Evolutionary conservation across 495 filamentous ascomycete genomes (phyloP).

Genomic region (Apiosordaria backusii): DNA sequence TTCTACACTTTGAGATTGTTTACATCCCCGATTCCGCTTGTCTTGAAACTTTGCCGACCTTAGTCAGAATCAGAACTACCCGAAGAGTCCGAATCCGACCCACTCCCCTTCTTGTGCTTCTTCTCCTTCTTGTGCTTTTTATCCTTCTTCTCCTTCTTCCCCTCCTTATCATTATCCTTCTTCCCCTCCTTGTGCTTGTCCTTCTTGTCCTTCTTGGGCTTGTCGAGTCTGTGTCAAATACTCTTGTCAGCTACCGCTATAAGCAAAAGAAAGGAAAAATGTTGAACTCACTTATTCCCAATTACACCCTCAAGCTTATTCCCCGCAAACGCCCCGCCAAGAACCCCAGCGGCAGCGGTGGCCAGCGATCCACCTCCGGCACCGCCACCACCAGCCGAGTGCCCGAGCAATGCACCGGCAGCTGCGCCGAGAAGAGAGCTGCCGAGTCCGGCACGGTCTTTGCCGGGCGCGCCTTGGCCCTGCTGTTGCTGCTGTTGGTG

Average conservation of each 20-base stretch:
- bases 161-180: constrained; percentile 69
- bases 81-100: background rate
- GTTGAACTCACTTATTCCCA: background rate
- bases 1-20: too few species aligned
- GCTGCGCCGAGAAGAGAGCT: background rate
- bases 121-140: constrained; percentile 92
- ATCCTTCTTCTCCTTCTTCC: constrained; percentile 89
- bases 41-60: too few species aligned
- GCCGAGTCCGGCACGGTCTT: background rate
- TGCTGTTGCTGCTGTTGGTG: background rate
- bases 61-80: background rate
- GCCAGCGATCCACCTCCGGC: background rate
- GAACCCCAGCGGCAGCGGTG: background rate
- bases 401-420: background rate
- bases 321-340: background rate
- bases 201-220: background rate
- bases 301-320: background rate
- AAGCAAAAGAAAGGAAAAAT: too few species aligned
- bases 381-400: background rate
- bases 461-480: background rate
- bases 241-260: too few species aligned
- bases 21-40: too few species aligned
- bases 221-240: background rate
- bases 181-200: constrained; percentile 45
- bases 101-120: constrained; percentile 63